A percentile compares a stretch with the other conserved stretches of the same genome.
phyloP scores from a whole-genome alignment of 352 stramenopile genomes.

The Globisporangium polare region DNA sequence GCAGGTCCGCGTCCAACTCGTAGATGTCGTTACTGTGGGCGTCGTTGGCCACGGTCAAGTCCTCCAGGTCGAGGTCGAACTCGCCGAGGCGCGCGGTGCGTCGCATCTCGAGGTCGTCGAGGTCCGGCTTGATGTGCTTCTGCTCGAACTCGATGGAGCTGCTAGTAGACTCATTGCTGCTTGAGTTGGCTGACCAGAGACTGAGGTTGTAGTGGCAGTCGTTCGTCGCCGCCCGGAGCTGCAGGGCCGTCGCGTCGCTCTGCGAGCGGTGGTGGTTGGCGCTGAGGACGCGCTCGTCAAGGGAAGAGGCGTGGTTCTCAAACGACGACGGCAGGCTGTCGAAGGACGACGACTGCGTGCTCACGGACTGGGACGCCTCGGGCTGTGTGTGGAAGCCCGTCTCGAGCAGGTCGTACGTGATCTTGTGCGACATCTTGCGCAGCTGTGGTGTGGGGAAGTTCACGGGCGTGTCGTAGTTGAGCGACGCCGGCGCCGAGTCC shows the following conservation, averaged over 20 bases:
- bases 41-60: neutral
- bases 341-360: neutral
- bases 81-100: slow-evolving; percentile 2
- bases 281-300: slow-evolving; percentile 2
- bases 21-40: neutral
- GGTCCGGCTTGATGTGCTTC: neutral
- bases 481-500: neutral
- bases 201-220: neutral
- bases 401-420: slow-evolving; percentile 5
- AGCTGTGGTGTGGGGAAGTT: slow-evolving; percentile 2
- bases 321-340: neutral
- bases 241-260: neutral
- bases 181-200: neutral
- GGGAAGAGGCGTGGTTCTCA: neutral
- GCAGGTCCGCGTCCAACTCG: neutral
- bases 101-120: slow-evolving; percentile 3
- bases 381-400: neutral
- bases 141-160: neutral
- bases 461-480: neutral
- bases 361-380: neutral
- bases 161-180: neutral
- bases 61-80: slow-evolving; percentile 7
- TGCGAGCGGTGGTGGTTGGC: neutral
- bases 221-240: neutral
- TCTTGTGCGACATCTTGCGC: slow-evolving; percentile 6